phyloP scores from a whole-genome alignment of 2,329 filamentous ascomycete genomes.

The Calonectria montana region DNA sequence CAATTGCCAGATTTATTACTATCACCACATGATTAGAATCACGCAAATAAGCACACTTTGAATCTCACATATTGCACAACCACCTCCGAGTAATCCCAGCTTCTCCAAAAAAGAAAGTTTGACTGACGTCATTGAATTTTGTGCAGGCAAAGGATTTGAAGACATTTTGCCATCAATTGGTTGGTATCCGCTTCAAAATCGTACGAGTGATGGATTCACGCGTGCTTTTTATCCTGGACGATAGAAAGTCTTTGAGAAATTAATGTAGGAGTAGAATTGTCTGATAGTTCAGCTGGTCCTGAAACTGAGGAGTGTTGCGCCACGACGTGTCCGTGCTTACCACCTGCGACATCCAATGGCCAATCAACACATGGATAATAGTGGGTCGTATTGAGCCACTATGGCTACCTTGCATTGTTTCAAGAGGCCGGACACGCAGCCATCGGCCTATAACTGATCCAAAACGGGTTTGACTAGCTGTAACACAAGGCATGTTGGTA shows the following conservation, averaged over 20 bases:
- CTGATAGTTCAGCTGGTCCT: not conserved
- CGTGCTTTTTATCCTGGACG: not conserved
- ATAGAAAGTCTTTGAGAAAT: not conserved
- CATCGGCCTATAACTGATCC: not conserved
- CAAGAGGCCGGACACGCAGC: not conserved
- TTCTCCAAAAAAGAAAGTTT: not conserved
- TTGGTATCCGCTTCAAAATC: not conserved
- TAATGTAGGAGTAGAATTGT: not conserved
- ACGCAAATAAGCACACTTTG: not conserved
- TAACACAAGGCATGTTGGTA: no score
- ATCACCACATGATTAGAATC: not conserved
- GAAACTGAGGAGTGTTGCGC: not conserved
- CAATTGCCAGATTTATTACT: not conserved
- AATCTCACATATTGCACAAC: not conserved
- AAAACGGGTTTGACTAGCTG: not conserved
- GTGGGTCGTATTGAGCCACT: not conserved
- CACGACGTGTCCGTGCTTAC: not conserved
- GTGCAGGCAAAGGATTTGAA: not conserved
- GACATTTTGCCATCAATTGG: not conserved
- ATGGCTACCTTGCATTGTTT: not conserved
- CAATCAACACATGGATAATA: not conserved
- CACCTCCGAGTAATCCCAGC: not conserved
- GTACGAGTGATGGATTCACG: not conserved
- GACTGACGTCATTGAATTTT: not conserved
- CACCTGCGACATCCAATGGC: not conserved